Conservation (phyloP, 2,329 filamentous ascomycete species). For the Didymella keratinophila region DNA sequence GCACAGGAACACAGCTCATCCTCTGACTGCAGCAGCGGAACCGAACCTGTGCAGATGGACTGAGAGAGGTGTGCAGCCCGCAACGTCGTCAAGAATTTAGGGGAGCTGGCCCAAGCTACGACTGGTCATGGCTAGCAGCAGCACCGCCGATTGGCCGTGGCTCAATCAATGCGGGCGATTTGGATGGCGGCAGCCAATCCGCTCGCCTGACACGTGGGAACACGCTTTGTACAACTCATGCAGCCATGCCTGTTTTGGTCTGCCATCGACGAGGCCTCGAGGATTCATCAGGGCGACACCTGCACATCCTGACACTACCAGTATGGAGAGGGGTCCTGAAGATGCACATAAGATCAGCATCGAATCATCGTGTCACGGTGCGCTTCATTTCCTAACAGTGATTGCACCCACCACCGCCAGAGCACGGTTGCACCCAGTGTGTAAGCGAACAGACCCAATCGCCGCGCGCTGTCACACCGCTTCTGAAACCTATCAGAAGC, state of each 20-base stretch:
- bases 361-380: conserved; percentile 19
- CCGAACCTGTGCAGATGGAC: conserved; percentile 20
- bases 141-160: conserved; percentile 29
- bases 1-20: conserved; percentile 42
- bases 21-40: conserved; percentile 37
- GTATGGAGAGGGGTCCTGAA: not conserved
- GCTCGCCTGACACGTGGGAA: conserved; percentile 17
- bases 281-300: not conserved
- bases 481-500: conserved; percentile 12
- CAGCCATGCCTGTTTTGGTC: conserved; percentile 8
- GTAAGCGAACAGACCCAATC: conserved; percentile 7
- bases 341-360: not conserved
- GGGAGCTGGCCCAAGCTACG: conserved; percentile 23
- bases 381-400: conserved; percentile 24
- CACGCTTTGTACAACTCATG: conserved; percentile 13
- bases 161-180: not conserved
- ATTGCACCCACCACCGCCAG: conserved; percentile 17
- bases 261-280: not conserved
- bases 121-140: not conserved
- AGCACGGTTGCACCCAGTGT: conserved; percentile 5
- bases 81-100: conserved; percentile 36
- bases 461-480: conserved; percentile 10
- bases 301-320: too few species aligned
- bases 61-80: conserved; percentile 21
- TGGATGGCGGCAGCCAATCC: conserved; percentile 8